Evolutionary conservation across 2,329 filamentous ascomycete species (phyloP), one percentile per base, ranked within the genome.

Genomic region (Aspergillus piperis): DNA sequence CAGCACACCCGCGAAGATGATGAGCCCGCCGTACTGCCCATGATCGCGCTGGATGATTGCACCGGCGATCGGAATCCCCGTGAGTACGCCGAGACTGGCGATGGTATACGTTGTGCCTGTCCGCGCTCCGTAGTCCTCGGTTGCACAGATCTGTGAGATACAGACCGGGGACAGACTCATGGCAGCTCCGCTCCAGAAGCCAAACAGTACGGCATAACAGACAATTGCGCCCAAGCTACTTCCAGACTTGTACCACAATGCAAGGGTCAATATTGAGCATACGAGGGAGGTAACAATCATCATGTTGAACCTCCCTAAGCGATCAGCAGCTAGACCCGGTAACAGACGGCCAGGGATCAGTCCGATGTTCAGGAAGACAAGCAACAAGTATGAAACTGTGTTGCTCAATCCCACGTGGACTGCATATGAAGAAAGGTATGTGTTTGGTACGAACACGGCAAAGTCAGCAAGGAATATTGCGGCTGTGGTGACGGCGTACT

Each of bases 381-480:
- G 64, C 19, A 75, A 67, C 11, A 68, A 36, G 49, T 75, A 76
- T 2, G 73, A 63, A 1, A 76, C 49, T 2, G 59, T 59, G 1
- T 57, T 58, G 15, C 66, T 59, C 5, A 75, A 64, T 0, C 73
- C 71, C 5, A 55, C 63, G 8, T 69, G 53, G 7, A 75, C 51
- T 6, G 66, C 68, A 15, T 76, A 75, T 8, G 70, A 72, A 3
- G 71, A 64, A 27, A 78, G 62, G 57, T 77, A 78, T 10, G 72
- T 71, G 36, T 70, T 64, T 0, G 75, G 75, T 15, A 77, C 71
- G 48, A 76, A 76, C 11, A 75, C 69, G 0, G 70, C 74, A 55
- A 74, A 73, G 57, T 76, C 74, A 15, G 74, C 70, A 6, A 76
- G 66, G 53, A 75, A 76, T 3, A 76, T 62, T 0, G 72, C 73